phyloP scores from a whole-genome alignment of 352 stramenopile species.

The Globisporangium apiculatum region DNA sequence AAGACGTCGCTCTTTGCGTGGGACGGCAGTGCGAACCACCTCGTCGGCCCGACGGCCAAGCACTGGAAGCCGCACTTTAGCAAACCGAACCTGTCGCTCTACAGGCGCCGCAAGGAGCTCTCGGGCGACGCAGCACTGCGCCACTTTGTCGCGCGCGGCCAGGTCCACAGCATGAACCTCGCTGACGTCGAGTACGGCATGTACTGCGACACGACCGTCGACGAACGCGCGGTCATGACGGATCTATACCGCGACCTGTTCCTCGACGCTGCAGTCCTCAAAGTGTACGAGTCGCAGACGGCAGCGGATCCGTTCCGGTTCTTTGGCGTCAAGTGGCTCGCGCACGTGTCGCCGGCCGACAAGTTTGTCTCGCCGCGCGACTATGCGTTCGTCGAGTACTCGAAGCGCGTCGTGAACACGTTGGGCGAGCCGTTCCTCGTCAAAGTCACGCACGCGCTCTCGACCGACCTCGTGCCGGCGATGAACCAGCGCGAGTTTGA shows the following conservation, averaged over 20 bases:
- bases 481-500: slow-evolving; percentile 21
- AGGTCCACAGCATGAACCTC: slow-evolving; percentile 48
- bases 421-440: slow-evolving; percentile 49
- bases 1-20: slow-evolving; percentile 54
- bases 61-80: slow-evolving; percentile 56
- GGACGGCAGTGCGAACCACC: slow-evolving; percentile 49
- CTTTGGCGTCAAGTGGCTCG: slow-evolving; percentile 75
- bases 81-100: slow-evolving; percentile 44
- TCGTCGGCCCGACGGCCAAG: slow-evolving; percentile 33
- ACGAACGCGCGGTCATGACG: slow-evolving; percentile 51
- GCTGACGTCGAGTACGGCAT: slow-evolving; percentile 62
- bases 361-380: slow-evolving; percentile 56
- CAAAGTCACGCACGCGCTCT: slow-evolving; percentile 50
- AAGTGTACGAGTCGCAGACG: slow-evolving; percentile 46
- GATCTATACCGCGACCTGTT: slow-evolving; percentile 58
- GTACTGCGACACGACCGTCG: slow-evolving; percentile 60
- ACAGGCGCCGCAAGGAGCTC: slow-evolving; percentile 15
- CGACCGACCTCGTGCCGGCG: slow-evolving; percentile 32
- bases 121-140: slow-evolving; percentile 11
- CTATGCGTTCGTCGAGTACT: slow-evolving; percentile 56
- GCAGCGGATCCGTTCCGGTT: slow-evolving; percentile 59
- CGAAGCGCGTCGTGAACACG: slow-evolving; percentile 31
- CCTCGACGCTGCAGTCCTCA: slow-evolving; percentile 57
- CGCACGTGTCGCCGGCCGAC: slow-evolving; percentile 24
- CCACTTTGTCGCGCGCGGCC: slow-evolving; percentile 47